Evolutionary conservation across 2,329 filamentous ascomycete genomes (phyloP).

Genomic region (Verticillium alfalfae): DNA sequence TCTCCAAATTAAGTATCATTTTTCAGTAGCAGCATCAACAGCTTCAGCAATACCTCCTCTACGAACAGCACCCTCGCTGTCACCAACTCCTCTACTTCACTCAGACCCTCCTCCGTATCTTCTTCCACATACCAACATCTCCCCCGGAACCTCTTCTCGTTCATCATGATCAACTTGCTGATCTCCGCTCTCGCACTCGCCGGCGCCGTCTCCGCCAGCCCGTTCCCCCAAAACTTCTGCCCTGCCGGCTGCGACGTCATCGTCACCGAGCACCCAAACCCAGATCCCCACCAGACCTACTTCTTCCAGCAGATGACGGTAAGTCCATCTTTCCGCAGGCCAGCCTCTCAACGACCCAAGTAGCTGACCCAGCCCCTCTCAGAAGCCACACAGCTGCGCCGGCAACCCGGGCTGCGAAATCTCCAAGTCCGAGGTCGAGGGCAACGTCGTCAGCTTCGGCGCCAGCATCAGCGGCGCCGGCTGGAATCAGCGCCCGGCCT

Average conservation of each 20-base stretch:
- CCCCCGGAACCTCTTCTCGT: background rate
- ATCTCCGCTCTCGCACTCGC: background rate
- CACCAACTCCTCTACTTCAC: background rate
- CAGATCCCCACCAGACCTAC: background rate
- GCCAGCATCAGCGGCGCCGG: background rate
- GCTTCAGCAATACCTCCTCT: background rate
- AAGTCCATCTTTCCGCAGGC: background rate
- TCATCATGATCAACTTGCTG: background rate
- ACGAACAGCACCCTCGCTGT: background rate
- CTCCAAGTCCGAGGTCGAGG: background rate
- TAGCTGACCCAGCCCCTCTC: background rate
- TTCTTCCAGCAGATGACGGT: background rate
- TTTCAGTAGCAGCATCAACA: background rate
- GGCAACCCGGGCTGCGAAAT: background rate
- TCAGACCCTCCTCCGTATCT: background rate
- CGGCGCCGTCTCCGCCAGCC: background rate
- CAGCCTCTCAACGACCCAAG: background rate
- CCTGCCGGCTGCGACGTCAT: background rate
- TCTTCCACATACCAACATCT: background rate
- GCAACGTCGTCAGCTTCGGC: background rate
- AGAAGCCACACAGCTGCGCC: background rate
- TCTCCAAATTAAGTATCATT: background rate
- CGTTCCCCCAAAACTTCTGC: background rate
- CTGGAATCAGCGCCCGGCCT: background rate
- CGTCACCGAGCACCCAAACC: background rate